Evolutionary conservation across 2,329 filamentous ascomycete species (phyloP).

Genomic region (Clarireedia monteithiana): DNA sequence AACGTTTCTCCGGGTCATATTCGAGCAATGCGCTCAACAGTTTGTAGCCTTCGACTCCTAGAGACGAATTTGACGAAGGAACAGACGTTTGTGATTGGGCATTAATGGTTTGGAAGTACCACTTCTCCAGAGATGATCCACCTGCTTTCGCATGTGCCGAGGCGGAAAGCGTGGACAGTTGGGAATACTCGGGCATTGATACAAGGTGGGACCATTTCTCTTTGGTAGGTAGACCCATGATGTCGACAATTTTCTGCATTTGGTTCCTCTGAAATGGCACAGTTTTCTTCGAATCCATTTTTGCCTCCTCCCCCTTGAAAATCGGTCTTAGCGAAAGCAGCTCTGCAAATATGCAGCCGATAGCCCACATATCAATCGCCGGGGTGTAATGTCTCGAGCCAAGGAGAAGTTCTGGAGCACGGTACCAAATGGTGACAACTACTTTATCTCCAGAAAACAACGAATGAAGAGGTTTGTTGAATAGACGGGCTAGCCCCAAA

Average conservation of each 20-base stretch:
- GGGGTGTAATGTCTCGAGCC: constrained; percentile 95
- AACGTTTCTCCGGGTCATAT: constrained; percentile 82
- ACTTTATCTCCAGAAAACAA: constrained; percentile 95
- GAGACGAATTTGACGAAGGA: constrained; percentile 40
- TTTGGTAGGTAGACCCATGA: constrained; percentile 84
- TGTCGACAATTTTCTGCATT: constrained; percentile 98
- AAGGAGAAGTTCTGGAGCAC: constrained; percentile 85
- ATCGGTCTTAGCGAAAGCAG: constrained; percentile 84
- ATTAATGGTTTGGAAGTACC: constrained; percentile 67
- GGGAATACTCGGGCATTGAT: constrained; percentile 79
- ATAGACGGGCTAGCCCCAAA: constrained; percentile 81
- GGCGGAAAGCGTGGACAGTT: constrained; percentile 52
- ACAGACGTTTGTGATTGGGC: constrained; percentile 44
- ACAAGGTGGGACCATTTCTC: constrained; percentile 80
- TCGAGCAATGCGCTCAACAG: constrained; percentile 77
- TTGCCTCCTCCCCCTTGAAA: constrained; percentile 97
- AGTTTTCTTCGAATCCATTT: constrained; percentile 97
- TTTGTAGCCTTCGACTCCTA: constrained; percentile 72
- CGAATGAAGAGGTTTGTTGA: constrained; percentile 87
- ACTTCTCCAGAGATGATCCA: constrained; percentile 57
- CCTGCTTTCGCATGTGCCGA: constrained; percentile 33
- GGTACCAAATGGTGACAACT: constrained; percentile 98
- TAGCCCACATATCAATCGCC: constrained; percentile 93
- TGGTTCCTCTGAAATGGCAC: constrained; percentile 97
- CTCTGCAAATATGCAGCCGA: constrained; percentile 97